Evolutionary conservation across 352 stramenopile species (phyloP).

Genomic region (Halophytophthora batemanensis): DNA sequence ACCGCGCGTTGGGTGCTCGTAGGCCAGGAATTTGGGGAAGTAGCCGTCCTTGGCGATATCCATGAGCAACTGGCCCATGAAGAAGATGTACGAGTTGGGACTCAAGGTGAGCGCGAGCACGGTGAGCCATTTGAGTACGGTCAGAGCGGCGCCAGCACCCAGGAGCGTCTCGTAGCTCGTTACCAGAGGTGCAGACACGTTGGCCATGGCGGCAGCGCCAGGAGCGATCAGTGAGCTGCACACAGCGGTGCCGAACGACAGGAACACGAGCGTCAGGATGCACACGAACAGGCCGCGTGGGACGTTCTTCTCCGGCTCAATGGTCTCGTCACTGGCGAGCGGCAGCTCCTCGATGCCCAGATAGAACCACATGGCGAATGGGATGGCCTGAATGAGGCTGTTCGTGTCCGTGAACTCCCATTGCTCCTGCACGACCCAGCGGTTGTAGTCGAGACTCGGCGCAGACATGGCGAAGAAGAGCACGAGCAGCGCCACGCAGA

Average conservation of each 20-base stretch:
- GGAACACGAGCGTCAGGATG: slow-evolving; percentile 37
- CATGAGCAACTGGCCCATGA: slow-evolving; percentile 45
- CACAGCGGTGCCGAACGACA: slow-evolving; percentile 43
- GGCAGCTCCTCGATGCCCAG: slow-evolving; percentile 56
- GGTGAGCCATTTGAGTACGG: slow-evolving; percentile 45
- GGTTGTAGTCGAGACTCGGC: slow-evolving; percentile 37
- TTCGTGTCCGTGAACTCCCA: slow-evolving; percentile 31
- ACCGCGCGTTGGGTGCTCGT: slow-evolving; percentile 24
- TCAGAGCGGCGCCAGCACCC: slow-evolving; percentile 39
- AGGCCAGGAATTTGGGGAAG: slow-evolving; percentile 37
- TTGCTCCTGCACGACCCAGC: slow-evolving; percentile 36
- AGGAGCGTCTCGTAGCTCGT: slow-evolving; percentile 54
- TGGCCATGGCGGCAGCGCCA: slow-evolving; percentile 26
- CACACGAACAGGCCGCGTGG: slow-evolving; percentile 39
- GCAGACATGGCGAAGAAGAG: slow-evolving; percentile 46
- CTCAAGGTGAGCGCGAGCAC: slow-evolving; percentile 43
- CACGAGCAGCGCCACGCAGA: slow-evolving; percentile 38
- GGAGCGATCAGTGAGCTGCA: slow-evolving; percentile 53
- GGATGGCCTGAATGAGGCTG: slow-evolving; percentile 40
- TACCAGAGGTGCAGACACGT: slow-evolving; percentile 30
- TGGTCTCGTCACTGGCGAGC: slow-evolving; percentile 53
- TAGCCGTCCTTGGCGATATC: slow-evolving; percentile 52
- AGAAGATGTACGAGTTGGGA: slow-evolving; percentile 61
- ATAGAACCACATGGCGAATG: slow-evolving; percentile 58
- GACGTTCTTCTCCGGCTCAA: slow-evolving; percentile 53